Conservation (phyloP, 805 yeast genomes). For the Lipomyces orientalis region DNA sequence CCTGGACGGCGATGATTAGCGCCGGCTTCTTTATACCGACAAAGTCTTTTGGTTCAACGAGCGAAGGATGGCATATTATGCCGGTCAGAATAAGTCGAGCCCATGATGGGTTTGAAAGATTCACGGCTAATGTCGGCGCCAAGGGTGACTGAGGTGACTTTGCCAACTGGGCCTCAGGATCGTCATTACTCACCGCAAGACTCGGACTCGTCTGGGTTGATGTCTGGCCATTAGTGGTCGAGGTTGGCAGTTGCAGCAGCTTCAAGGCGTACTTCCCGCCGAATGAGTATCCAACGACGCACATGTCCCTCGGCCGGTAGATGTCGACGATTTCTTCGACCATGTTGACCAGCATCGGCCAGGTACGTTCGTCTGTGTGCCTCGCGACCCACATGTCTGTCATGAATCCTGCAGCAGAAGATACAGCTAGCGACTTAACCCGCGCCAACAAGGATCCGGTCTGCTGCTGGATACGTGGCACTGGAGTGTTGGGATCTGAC, state of each 20-base stretch:
- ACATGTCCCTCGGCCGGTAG: slow-evolving; percentile 41
- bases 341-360: slow-evolving; percentile 40
- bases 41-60: slow-evolving; percentile 41
- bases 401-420: slow-evolving; percentile 43
- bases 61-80: slow-evolving; percentile 44
- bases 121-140: slow-evolving; percentile 1
- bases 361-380: slow-evolving; percentile 44
- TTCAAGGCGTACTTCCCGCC: slow-evolving; percentile 45
- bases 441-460: slow-evolving; percentile 24
- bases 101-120: slow-evolving; percentile 31
- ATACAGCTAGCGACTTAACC: slow-evolving; percentile 41
- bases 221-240: slow-evolving; percentile 3
- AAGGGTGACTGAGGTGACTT: background rate
- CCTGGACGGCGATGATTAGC: slow-evolving; percentile 39
- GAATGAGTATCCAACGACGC: slow-evolving; percentile 45
- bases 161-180: background rate
- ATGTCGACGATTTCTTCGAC: slow-evolving; percentile 43
- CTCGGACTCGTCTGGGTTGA: background rate
- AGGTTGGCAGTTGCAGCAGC: slow-evolving; percentile 39
- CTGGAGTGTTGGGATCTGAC: slow-evolving; percentile 41
- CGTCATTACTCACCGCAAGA: background rate
- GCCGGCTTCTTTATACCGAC: slow-evolving; percentile 41
- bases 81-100: slow-evolving; percentile 39
- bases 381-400: slow-evolving; percentile 48
- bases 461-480: slow-evolving; percentile 8